Percentiles rank a stretch among this genome's conserved stretches.
These are phyloP conservation scores for Scytalidium lignicola DNA, from an alignment of 2,329 filamentous ascomycete species.

Conservation along the genomic window DNA sequence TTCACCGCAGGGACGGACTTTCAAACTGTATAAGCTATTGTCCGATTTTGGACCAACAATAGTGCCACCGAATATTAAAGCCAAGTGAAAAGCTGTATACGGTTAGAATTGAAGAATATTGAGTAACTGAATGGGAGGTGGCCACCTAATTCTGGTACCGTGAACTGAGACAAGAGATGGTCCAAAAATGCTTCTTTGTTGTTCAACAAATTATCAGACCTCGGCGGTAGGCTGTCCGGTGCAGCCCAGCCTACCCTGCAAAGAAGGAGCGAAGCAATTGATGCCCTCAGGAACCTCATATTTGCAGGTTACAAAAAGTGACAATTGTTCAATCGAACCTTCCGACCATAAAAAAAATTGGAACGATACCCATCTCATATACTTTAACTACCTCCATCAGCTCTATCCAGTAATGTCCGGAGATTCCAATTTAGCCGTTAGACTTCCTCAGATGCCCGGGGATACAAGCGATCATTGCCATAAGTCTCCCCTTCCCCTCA, in stretches of 20 bases:
- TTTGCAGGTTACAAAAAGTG: neutral
- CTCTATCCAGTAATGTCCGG: neutral
- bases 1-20: conserved; percentile 4
- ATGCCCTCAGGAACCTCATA: neutral
- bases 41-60: conserved; percentile 33
- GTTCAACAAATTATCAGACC: neutral
- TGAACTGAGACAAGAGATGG: conserved; percentile 12
- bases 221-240: neutral
- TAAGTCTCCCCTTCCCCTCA: neutral
- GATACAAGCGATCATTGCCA: neutral
- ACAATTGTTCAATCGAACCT: neutral
- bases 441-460: neutral
- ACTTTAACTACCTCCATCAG: neutral
- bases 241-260: neutral
- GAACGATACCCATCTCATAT: neutral
- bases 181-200: conserved; percentile 10
- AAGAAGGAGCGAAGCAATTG: neutral
- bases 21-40: conserved; percentile 32
- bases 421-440: neutral
- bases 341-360: neutral
- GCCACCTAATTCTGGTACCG: conserved; percentile 12
- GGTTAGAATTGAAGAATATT: neutral
- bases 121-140: neutral
- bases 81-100: conserved; percentile 33
- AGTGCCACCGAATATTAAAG: conserved; percentile 39